A percentile compares a stretch with the other conserved stretches of the same genome.
phyloP scores from a whole-genome alignment of 2,329 filamentous ascomycete genomes.

The Claviceps pazoutovae region DNA sequence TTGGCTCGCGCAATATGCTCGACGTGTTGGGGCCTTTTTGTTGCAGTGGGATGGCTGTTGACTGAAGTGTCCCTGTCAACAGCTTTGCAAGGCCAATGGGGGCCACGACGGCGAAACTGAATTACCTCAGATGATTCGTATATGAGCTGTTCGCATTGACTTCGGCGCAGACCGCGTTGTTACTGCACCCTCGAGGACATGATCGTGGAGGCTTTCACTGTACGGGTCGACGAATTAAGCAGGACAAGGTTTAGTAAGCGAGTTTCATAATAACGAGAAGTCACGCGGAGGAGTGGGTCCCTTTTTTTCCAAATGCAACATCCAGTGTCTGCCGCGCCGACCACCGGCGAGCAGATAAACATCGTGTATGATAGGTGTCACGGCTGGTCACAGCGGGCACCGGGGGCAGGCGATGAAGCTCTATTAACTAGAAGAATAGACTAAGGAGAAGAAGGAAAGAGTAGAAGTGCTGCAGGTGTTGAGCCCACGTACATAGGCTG shows the following conservation, averaged over 20 bases:
- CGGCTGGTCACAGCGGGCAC: too few relatives aligned
- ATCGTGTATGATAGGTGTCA: too few relatives aligned
- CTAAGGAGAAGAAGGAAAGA: too few relatives aligned
- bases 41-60: background rate
- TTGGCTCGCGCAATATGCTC: background rate
- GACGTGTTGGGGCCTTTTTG: background rate
- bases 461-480: too few relatives aligned
- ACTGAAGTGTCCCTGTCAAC: background rate
- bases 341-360: too few relatives aligned
- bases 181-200: background rate
- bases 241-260: slow-evolving; percentile 1
- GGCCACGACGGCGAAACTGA: background rate
- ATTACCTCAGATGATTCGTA: background rate
- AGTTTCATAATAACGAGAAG: too few relatives aligned
- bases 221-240: background rate
- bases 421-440: too few relatives aligned
- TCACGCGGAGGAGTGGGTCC: too few relatives aligned
- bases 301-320: too few relatives aligned
- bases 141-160: background rate
- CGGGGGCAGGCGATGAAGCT: too few relatives aligned
- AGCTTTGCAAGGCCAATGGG: background rate
- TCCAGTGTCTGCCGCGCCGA: too few relatives aligned
- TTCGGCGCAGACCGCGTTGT: background rate
- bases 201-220: background rate
- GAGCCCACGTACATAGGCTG: too few relatives aligned